phyloP scores from a whole-genome alignment of 257 asterid genomes.

The Primulina tabacum region DNA sequence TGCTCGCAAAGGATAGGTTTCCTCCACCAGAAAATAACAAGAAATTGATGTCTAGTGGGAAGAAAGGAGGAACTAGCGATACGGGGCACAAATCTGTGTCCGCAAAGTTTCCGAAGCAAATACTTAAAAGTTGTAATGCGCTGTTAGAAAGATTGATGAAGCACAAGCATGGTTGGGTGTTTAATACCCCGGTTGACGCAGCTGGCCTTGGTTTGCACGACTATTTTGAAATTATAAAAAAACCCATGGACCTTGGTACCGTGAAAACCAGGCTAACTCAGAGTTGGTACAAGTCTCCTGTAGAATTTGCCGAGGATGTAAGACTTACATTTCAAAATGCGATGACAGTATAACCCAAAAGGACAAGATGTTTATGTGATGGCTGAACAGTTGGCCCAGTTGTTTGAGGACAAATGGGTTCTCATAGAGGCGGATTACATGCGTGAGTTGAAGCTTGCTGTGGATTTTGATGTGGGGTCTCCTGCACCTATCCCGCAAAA shows the following conservation, averaged over 20 bases:
- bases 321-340: slow-evolving; percentile 80
- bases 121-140: slow-evolving; percentile 51
- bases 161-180: slow-evolving; percentile 96
- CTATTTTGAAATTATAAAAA: slow-evolving; percentile 63
- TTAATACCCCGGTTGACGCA: slow-evolving; percentile 72
- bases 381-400: slow-evolving; percentile 69
- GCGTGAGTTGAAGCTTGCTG: slow-evolving; percentile 38
- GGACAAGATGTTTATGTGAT: slow-evolving; percentile 79
- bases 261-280: slow-evolving; percentile 57
- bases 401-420: slow-evolving; percentile 71
- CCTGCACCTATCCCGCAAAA: slow-evolving; percentile 54
- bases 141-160: slow-evolving; percentile 77
- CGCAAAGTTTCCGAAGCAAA: slow-evolving; percentile 49
- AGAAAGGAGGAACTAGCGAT: slow-evolving; percentile 53
- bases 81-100: slow-evolving; percentile 24
- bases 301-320: slow-evolving; percentile 79
- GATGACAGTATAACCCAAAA: slow-evolving; percentile 73
- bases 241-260: slow-evolving; percentile 85
- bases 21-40: slow-evolving; percentile 68
- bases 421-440: slow-evolving; percentile 53
- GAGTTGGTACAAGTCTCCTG: slow-evolving; percentile 66
- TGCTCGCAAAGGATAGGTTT: slow-evolving; percentile 73
- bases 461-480: slow-evolving; percentile 42
- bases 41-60: slow-evolving; percentile 48
- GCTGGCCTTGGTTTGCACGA: slow-evolving; percentile 75